Percentiles rank a stretch among this genome's conserved stretches.
Evolutionary conservation across 2,329 filamentous ascomycete species (phyloP).

Genomic region (Tolypocladium guangdongense): DNA sequence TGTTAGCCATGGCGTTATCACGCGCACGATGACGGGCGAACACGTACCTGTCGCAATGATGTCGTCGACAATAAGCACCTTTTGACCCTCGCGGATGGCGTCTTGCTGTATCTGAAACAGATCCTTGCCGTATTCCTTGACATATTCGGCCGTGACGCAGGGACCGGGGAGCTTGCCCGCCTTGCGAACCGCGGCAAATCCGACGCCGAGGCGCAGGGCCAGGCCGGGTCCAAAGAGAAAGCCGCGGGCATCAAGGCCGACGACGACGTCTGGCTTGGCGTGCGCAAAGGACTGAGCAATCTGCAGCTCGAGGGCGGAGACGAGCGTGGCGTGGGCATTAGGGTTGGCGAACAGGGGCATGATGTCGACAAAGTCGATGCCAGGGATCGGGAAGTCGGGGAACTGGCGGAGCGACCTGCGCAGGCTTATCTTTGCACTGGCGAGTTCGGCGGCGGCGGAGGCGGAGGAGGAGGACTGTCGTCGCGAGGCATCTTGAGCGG

Average conservation of each 20-base stretch:
- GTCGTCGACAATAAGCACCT: slow-evolving; percentile 89
- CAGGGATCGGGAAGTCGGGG: slow-evolving; percentile 81
- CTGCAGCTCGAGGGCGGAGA: slow-evolving; percentile 79
- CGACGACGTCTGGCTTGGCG: slow-evolving; percentile 72
- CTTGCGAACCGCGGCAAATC: slow-evolving; percentile 91
- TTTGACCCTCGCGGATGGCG: slow-evolving; percentile 74
- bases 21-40: slow-evolving; percentile 1
- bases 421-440: slow-evolving; percentile 61
- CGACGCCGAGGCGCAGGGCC: slow-evolving; percentile 69
- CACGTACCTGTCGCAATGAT: slow-evolving; percentile 92
- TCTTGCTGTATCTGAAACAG: slow-evolving; percentile 92
- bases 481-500: slow-evolving; percentile 48
- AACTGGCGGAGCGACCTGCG: slow-evolving; percentile 68
- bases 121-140: slow-evolving; percentile 95
- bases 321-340: slow-evolving; percentile 60
- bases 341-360: slow-evolving; percentile 86
- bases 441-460: slow-evolving; percentile 53
- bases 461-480: slow-evolving; percentile 51
- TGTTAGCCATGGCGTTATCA: not conserved
- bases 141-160: slow-evolving; percentile 72
- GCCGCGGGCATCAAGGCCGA: slow-evolving; percentile 86
- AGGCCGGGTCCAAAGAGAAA: slow-evolving; percentile 91
- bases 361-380: slow-evolving; percentile 96
- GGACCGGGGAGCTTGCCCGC: slow-evolving; percentile 89
- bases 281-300: slow-evolving; percentile 51